These are phyloP conservation scores for Mycena galopus DNA, from an alignment of 768 basidiomycete species.

Conservation along the genomic window DNA sequence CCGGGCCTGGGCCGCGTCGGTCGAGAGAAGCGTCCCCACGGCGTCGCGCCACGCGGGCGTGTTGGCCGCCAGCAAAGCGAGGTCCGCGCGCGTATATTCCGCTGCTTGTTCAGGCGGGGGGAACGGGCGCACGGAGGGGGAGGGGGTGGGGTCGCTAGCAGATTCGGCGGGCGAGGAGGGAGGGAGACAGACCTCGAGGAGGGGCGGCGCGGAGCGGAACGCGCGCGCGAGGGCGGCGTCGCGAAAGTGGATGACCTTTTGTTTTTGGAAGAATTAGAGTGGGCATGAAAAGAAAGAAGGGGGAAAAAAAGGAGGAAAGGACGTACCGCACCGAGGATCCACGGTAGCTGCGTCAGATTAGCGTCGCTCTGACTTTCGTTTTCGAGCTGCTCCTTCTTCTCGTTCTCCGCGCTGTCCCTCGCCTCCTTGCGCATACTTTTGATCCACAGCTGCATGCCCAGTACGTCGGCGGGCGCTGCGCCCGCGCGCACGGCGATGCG, in stretches of 20 bases:
- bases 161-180: background rate
- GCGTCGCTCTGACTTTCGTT: too few relatives aligned
- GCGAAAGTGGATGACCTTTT: conserved; percentile 22
- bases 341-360: too few relatives aligned
- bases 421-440: background rate
- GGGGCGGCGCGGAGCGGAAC: conserved; percentile 14
- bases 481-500: conserved; percentile 25
- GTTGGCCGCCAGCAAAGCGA: background rate
- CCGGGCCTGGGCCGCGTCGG: too few relatives aligned
- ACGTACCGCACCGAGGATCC: background rate
- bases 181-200: conserved; percentile 3
- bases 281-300: background rate
- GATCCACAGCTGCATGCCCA: background rate
- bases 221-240: background rate
- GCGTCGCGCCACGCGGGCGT: too few relatives aligned
- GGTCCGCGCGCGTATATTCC: background rate
- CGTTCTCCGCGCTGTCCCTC: background rate
- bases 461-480: background rate
- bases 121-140: background rate
- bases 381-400: background rate
- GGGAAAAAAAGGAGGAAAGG: background rate
- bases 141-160: background rate
- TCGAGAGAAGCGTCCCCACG: too few relatives aligned
- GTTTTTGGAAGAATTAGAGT: background rate
- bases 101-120: background rate